phyloP scores from a whole-genome alignment of 495 filamentous ascomycete genomes.

The Niebla homalea region DNA sequence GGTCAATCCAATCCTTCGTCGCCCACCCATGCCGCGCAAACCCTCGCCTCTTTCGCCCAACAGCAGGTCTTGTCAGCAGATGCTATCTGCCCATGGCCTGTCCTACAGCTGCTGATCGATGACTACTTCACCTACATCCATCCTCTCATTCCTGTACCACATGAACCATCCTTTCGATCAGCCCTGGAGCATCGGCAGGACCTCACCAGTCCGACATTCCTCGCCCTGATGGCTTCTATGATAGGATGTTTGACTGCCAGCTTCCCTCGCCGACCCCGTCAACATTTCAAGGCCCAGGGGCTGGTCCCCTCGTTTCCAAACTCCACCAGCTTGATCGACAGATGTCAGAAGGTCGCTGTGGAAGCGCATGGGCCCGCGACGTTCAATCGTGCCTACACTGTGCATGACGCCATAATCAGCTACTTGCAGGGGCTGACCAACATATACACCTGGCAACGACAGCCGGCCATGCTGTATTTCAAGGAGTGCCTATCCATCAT shows the following conservation, averaged over 20 bases:
- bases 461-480: constrained; percentile 54
- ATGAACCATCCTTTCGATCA: constrained; percentile 70
- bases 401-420: constrained; percentile 77
- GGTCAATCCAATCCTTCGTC: constrained; percentile 20
- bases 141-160: constrained; percentile 72
- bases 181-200: constrained; percentile 61
- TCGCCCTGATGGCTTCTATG: constrained; percentile 73
- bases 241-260: constrained; percentile 62
- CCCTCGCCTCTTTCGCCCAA: constrained; percentile 31
- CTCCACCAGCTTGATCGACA: constrained; percentile 55
- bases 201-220: constrained; percentile 49
- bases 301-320: constrained; percentile 47
- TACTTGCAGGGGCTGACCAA: constrained; percentile 66
- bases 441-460: constrained; percentile 54
- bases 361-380: constrained; percentile 59
- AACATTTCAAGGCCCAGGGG: constrained; percentile 32
- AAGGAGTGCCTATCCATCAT: constrained; percentile 57
- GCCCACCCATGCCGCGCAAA: constrained; percentile 28
- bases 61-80: constrained; percentile 43
- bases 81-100: constrained; percentile 55
- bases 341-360: constrained; percentile 59
- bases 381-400: constrained; percentile 48
- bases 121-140: constrained; percentile 89
- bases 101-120: constrained; percentile 57
- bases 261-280: constrained; percentile 63